Conservation (phyloP, 192 early-diverging fungal genomes). For the Coemansia umbellata region DNA sequence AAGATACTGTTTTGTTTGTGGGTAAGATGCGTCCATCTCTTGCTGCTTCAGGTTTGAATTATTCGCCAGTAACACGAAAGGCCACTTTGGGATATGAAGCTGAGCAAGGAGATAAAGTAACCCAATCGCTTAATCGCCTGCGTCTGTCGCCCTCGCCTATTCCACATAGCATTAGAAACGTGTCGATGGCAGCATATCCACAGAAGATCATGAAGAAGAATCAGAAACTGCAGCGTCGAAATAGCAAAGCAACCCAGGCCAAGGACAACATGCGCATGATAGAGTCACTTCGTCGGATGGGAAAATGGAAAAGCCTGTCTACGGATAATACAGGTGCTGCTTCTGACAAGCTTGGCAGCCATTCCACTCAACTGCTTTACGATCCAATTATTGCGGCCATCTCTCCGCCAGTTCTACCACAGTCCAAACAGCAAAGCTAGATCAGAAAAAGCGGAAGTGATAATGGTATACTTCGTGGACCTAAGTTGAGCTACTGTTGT, state of each 20-base stretch:
- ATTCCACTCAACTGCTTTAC: conserved; percentile 24
- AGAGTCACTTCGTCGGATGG: conserved; percentile 48
- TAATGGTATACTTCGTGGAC: too few species aligned
- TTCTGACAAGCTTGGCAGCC: conserved; percentile 1
- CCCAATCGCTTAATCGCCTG: conserved; percentile 3
- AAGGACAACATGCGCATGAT: conserved; percentile 41
- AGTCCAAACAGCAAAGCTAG: conserved; percentile 14
- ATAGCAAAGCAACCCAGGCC: conserved; percentile 6
- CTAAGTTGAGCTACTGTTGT: too few species aligned
- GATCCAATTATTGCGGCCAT: conserved; percentile 30
- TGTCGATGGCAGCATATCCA: conserved; percentile 19
- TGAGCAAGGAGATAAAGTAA: too few species aligned
- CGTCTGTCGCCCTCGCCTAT: conserved; percentile 22
- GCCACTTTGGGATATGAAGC: too few species aligned
- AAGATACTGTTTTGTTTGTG: conserved; percentile 41
- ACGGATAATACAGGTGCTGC: neutral
- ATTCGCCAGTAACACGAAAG: too few species aligned
- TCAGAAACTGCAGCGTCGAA: conserved; percentile 24
- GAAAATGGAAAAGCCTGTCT: conserved; percentile 25
- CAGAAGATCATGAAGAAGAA: conserved; percentile 41
- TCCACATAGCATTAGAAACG: conserved; percentile 8
- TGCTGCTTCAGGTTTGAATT: too few species aligned
- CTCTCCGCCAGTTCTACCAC: conserved; percentile 33
- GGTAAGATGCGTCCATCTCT: conserved; percentile 21
- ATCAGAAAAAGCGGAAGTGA: too few species aligned